A percentile compares a stretch with the other conserved stretches of the same genome.
phyloP scores from a whole-genome alignment of 1,284 basidiomycete genomes.

The Cutaneotrichosporon sp. region DNA sequence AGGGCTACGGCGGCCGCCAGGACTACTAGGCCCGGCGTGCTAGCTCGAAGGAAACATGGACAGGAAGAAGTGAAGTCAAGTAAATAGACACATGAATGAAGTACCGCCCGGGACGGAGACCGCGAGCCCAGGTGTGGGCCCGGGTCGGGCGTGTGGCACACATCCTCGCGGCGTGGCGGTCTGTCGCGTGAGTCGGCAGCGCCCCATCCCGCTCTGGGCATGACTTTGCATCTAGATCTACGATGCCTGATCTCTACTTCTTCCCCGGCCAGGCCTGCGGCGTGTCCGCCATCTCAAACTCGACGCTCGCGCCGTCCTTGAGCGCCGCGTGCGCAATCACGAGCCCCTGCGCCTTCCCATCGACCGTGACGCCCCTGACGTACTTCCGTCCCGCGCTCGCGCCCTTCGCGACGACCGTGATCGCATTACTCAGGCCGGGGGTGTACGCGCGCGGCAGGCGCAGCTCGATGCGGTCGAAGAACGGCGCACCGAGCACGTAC shows the following conservation, averaged over 20 bases:
- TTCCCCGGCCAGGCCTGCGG: slow-evolving; percentile 54
- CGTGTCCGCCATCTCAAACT: slow-evolving; percentile 66
- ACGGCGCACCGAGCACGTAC: slow-evolving; percentile 75
- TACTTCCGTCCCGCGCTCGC: slow-evolving; percentile 61
- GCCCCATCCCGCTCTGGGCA: too few relatives aligned
- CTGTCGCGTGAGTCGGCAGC: too few relatives aligned
- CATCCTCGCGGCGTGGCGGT: too few relatives aligned
- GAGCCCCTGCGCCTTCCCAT: slow-evolving; percentile 60
- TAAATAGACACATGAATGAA: too few relatives aligned
- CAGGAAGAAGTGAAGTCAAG: too few relatives aligned
- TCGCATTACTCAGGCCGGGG: background rate
- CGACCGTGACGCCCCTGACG: slow-evolving; percentile 61
- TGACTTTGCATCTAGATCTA: too few relatives aligned
- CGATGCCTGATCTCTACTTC: too few relatives aligned
- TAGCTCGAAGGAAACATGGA: too few relatives aligned
- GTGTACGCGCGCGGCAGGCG: slow-evolving; percentile 57
- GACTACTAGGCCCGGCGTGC: slow-evolving; percentile 9
- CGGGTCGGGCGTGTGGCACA: too few relatives aligned
- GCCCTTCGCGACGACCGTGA: slow-evolving; percentile 59
- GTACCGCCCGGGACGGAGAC: too few relatives aligned
- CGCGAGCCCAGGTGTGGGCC: too few relatives aligned
- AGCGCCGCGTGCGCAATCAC: slow-evolving; percentile 63
- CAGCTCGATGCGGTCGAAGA: slow-evolving; percentile 87
- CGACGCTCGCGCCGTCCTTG: slow-evolving; percentile 58
- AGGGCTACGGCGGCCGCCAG: background rate